Conservation (phyloP, 1,284 basidiomycete species). For the Mycena citricolor region DNA sequence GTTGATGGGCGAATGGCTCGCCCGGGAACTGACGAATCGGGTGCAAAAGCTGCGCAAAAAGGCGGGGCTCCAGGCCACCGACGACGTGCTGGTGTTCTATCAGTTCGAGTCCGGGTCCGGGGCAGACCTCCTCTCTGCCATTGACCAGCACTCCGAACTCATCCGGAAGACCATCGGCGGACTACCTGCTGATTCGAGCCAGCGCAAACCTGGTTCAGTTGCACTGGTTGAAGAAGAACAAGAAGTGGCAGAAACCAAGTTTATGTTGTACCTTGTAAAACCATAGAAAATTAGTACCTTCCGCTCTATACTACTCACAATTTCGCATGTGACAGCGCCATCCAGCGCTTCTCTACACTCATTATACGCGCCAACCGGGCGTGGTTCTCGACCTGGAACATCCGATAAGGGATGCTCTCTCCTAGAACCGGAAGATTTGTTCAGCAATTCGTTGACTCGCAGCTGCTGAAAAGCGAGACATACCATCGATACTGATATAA, state of each 20-base stretch:
- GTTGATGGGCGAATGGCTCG: constrained; percentile 85
- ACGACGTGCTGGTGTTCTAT: constrained; percentile 92
- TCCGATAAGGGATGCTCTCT: constrained; percentile 21
- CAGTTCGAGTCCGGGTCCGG: constrained; percentile 73
- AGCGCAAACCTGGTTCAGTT: constrained; percentile 44
- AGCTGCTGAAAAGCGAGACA: neutral
- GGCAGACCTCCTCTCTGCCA: constrained; percentile 68
- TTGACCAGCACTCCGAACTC: constrained; percentile 68
- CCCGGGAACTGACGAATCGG: constrained; percentile 90
- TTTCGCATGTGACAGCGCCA: too few relatives aligned
- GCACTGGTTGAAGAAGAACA: constrained; percentile 83
- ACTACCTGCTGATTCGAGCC: constrained; percentile 61
- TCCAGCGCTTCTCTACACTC: constrained; percentile 21
- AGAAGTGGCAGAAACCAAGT: constrained; percentile 83
- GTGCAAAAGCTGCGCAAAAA: constrained; percentile 97
- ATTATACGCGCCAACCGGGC: constrained; percentile 21
- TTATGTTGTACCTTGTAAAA: constrained; percentile 66
- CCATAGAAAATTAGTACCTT: too few relatives aligned
- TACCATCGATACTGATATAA: constrained; percentile 22
- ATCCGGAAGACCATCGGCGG: constrained; percentile 80
- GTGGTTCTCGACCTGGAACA: constrained; percentile 23
- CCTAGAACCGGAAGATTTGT: constrained; percentile 1
- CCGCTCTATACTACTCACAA: too few relatives aligned
- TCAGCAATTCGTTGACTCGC: neutral
- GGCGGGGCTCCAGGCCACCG: constrained; percentile 91